Evolutionary conservation across 2,329 filamentous ascomycete species (phyloP).

Genomic region (Ustilaginoidea virens): DNA sequence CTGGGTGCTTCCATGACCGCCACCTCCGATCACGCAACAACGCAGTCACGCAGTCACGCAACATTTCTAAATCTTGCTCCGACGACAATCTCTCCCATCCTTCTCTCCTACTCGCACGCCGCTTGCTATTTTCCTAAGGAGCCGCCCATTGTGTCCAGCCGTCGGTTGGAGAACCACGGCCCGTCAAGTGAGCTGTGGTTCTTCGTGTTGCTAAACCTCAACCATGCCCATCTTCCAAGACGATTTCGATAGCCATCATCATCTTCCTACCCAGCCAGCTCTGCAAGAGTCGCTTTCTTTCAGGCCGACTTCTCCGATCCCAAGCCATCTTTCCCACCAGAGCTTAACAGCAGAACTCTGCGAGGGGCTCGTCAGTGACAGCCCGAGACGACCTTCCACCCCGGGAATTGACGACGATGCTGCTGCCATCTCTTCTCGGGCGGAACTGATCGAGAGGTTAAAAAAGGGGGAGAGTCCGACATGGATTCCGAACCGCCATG

Average conservation of each 20-base stretch:
- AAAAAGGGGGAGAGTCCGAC: conserved; percentile 65
- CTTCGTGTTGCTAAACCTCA: conserved; percentile 9
- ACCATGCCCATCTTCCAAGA: conserved; percentile 45
- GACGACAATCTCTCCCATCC: too few species aligned
- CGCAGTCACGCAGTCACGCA: too few species aligned
- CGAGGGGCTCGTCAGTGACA: conserved; percentile 37
- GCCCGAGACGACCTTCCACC: conserved; percentile 14
- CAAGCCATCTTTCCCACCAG: conserved; percentile 35
- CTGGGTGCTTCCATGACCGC: too few species aligned
- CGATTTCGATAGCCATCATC: conserved; percentile 24
- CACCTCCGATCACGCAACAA: too few species aligned
- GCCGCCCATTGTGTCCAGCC: conserved; percentile 6
- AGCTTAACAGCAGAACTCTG: conserved; percentile 46
- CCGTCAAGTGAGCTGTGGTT: conserved; percentile 16
- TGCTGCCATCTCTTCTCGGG: conserved; percentile 40
- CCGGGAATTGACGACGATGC: conserved; percentile 11
- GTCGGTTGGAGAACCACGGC: conserved; percentile 10
- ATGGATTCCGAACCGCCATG: conserved; percentile 54
- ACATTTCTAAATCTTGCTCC: too few species aligned
- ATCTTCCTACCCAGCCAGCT: conserved; percentile 10
- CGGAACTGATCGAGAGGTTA: conserved; percentile 68
- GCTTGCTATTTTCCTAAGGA: too few species aligned
- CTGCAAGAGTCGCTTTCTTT: conserved; percentile 8
- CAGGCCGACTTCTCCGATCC: conserved; percentile 7
- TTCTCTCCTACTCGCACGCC: too few species aligned